Base-by-base conservation (phyloP, 164 flowering plant species). In the Vitis labrusca region DNA sequence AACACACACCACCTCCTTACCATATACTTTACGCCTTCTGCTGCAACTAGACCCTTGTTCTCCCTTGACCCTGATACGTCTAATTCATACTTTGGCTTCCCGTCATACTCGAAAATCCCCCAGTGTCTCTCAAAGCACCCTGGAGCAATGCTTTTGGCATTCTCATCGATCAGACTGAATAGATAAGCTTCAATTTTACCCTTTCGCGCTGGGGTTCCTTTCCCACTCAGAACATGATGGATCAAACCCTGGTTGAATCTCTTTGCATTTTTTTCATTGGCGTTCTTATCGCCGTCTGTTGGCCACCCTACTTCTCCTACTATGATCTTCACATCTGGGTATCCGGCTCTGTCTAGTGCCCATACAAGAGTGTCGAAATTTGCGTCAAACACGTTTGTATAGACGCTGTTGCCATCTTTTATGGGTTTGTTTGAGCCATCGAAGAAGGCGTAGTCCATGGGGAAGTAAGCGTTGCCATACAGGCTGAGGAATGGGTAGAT, bases 221-320 rank as follows among this genome's bases (percentile, higher is more conserved):
- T 44, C 2, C 88, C 90, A 60, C 88, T 80, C 64, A 85, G 2
- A 2, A 64, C 86, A 73, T 91, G 98, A 27, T 57, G 68, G 12
- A 93, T 27, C 61, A 96, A 32, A 1, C 98, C 99, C 48, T 89
- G 93, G 74, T 90, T 89, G 75, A 93, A 96, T 57, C 87, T 80
- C 76, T 80, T 81, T 13, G 97, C 99, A 55, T 74, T 80, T 6
- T 61, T 56, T 6, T 69, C n/a, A 53, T 89, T 93, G 4, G 98
- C 97, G 48, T 81, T 61, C 14, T 76, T 80, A 61, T 90, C 87
- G 1, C 97, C 99, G 57, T 95, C 97, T 1, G 99, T 91, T 0
- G 99, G 99, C 99, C 99, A 95, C 1, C 99, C 99, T 8, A 95
- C 91, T 77, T 95, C 99, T 44, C 98, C 99, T 0, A 95, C 79